phyloP scores from a whole-genome alignment of 2,329 filamentous ascomycete species.

The Leptoxyphium fumago region DNA sequence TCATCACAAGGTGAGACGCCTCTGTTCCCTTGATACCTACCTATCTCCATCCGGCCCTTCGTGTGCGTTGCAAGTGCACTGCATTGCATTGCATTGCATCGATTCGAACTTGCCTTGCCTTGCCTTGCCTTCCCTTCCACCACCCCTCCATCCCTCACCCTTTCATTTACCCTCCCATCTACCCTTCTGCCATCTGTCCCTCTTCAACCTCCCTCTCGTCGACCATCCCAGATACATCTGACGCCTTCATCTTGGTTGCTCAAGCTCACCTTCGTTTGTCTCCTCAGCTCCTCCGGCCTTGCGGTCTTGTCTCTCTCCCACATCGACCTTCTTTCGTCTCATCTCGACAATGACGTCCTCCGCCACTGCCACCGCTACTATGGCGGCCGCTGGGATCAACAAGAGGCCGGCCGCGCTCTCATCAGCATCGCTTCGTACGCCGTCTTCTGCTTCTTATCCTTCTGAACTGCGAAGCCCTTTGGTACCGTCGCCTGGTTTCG shows the following conservation, averaged over 20 bases:
- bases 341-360: slow-evolving; percentile 11
- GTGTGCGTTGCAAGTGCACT: no score
- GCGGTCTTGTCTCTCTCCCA: neutral
- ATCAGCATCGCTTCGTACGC: slow-evolving; percentile 31
- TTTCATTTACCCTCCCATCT: neutral
- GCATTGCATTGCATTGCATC: no score
- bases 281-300: neutral
- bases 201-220: neutral
- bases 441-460: slow-evolving; percentile 44
- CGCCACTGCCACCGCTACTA: slow-evolving; percentile 18
- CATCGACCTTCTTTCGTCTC: neutral
- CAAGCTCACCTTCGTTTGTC: neutral
- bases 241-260: neutral
- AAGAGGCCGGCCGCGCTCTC: slow-evolving; percentile 23
- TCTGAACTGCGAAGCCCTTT: slow-evolving; percentile 49
- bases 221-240: neutral
- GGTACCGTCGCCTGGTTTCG: slow-evolving; percentile 42
- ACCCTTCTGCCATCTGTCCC: neutral
- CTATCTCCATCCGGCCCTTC: no score
- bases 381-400: slow-evolving; percentile 21
- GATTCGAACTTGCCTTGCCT: no score
- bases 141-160: no score
- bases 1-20: no score
- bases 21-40: no score
- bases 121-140: no score